Base-by-base conservation (phyloP, 495 filamentous ascomycete genomes). In the Neurospora sp. region DNA sequence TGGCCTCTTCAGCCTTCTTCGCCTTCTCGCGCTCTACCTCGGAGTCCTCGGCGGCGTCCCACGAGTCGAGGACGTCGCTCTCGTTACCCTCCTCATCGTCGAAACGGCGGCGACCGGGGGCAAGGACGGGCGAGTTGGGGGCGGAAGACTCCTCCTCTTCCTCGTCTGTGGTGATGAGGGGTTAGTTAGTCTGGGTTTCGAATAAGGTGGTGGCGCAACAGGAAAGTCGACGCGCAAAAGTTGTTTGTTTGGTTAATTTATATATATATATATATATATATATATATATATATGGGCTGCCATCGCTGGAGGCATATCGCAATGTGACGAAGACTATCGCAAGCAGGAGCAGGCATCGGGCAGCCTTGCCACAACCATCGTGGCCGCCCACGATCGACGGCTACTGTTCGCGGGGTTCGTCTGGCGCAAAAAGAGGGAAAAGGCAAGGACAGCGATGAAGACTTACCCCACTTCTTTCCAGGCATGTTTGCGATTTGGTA, bases 41-140 rank as follows among this genome's bases (percentile, higher is more conserved):
- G 69, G 93, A 96, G 84, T 99, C 96, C 78, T 98, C 96, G 72
- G 92, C 96, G 48, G 93, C 95, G 76, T 97, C 94, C 96, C 96
- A 99, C 27, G 93, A 95, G 65, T 99, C 96, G 72, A 98, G 88
- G 72, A 98, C 93, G 82, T 98, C 94, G 79, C 84, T 86, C 68
- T 96, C 94, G 2, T 91, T 89, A 40, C 89, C 93, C 81, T 97
- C 94, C 79, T 98, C 95, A 77, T 99, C 96, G 75, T 96, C 94
- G 77, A 96, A 98, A 80, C 93, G 93, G 79, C 87, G 73, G 69
- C 82, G 82, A 31, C 83, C 81, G 31, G 73, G 72, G 72, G 88
- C 85, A 44, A 86, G 82, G 59, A 84, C 86, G 45, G 90, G 87
- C 53, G 93, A 88, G 61, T 88, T 84, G 44, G 87, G 82, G 73